Evolutionary conservation across 2,329 filamentous ascomycete genomes (phyloP), one percentile per base, ranked within the genome.

Genomic region (Verticillium albo-atrum): DNA sequence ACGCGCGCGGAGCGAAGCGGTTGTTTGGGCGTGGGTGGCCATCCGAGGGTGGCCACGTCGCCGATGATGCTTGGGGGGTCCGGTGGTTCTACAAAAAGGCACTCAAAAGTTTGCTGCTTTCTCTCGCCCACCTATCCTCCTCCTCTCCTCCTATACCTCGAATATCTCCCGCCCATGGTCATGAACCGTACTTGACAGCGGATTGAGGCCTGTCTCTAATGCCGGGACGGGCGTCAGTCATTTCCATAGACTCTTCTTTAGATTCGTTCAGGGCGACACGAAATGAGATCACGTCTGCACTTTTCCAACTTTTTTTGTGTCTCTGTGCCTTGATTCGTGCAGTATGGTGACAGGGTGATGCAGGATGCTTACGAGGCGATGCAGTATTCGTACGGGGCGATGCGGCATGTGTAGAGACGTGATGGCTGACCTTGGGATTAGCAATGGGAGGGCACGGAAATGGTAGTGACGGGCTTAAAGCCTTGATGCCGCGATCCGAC

Each of bases 41-140:
- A 66, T 67, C 61, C 66, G 61, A 61, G 64, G 65, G 59, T 63
- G 60, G 60, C 57, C 60, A 60, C 57, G 61, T 63, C 61, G 62
- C 55, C 57, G 57, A 58, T 60, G 55, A 60, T 63, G 61, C 61
- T 60, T 23, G 6, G 42, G 20, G 7, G 42, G 10, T 63, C 60
- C 57, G 60, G 52, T 32, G 60, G 62, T 63, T 56, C 26, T 58
- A 52, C 58, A 60, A 55, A 57, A 62, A 59, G 62, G 61, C 58
- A 61, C 61, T 58, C 53, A 63, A 64, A 64, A 64, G 62, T 63
- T 63, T 56, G 60, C 62, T 57, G 51, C 61, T 63, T 63, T 55
- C 35, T 62, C 56, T 58, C 55, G 50, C 58, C 58, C 58, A 60
- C 60, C 62, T 62, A 25, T 52, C 42, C 57, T 52, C 57, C 34